A percentile compares a stretch with the other conserved stretches of the same genome.
These are phyloP conservation scores for Erucastrum elatum DNA, from an alignment of 345 rosid species.

Conservation along the genomic window DNA sequence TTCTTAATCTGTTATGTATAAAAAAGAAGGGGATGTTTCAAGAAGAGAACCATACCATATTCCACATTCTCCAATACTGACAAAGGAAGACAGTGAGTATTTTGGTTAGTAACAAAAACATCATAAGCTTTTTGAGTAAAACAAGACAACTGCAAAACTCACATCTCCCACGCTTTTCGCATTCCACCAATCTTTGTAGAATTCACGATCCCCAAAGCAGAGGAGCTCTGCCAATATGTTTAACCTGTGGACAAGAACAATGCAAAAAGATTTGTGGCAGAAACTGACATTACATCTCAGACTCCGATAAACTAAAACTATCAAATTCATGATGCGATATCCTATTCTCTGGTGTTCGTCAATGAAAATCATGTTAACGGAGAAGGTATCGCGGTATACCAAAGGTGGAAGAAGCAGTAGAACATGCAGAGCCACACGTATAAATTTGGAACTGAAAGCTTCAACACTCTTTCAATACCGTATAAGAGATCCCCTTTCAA, in stretches of 20 bases:
- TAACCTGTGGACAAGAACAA: conserved; percentile 56
- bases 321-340: neutral
- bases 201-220: conserved; percentile 95
- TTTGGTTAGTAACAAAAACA: conserved; percentile 14
- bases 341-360: neutral
- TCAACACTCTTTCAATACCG: conserved; percentile 91
- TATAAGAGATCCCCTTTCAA: conserved; percentile 81
- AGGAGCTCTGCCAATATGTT: conserved; percentile 96
- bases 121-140: conserved; percentile 1
- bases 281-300: conserved; percentile 13
- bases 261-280: neutral
- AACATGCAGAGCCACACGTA: conserved; percentile 99
- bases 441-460: conserved; percentile 91
- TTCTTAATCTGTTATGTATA: neutral
- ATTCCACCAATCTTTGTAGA: conserved; percentile 99
- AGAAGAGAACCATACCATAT: conserved; percentile 76
- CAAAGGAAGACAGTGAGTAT: conserved; percentile 34
- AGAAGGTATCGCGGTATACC: conserved; percentile 52
- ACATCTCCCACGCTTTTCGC: conserved; percentile 96
- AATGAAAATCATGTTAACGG: neutral
- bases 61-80: conserved; percentile 99
- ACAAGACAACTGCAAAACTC: conserved; percentile 15
- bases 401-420: conserved; percentile 95
- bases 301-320: neutral
- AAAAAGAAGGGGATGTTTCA: neutral